phyloP scores from a whole-genome alignment of 805 yeast genomes.

The Candida oleophila region DNA sequence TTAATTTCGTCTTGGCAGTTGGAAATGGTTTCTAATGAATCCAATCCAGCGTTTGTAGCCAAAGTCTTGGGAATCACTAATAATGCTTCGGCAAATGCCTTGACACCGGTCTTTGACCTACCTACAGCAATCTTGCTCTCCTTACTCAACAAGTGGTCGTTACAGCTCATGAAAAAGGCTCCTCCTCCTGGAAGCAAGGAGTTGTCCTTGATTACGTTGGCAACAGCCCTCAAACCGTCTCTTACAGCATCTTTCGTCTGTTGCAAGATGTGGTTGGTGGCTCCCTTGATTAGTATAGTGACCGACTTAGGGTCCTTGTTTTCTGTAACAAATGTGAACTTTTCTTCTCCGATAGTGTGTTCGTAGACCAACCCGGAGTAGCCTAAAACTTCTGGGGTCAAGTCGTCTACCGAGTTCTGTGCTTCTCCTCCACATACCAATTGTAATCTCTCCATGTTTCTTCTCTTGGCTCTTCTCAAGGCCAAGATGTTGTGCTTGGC shows the following conservation, averaged over 20 bases:
- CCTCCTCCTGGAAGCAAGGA: slow-evolving; percentile 96
- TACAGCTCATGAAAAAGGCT: slow-evolving; percentile 84
- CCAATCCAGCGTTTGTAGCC: slow-evolving; percentile 89
- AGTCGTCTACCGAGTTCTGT: slow-evolving; percentile 94
- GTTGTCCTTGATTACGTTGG: slow-evolving; percentile 84
- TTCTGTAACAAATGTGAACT: slow-evolving; percentile 93
- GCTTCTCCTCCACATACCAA: slow-evolving; percentile 97
- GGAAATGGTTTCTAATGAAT: slow-evolving; percentile 84
- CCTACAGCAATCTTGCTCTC: slow-evolving; percentile 66
- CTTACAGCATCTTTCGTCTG: slow-evolving; percentile 97
- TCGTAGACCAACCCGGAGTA: slow-evolving; percentile 89
- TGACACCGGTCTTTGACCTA: slow-evolving; percentile 82
- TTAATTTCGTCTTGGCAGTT: slow-evolving; percentile 85
- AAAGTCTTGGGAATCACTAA: slow-evolving; percentile 91
- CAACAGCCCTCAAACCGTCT: slow-evolving; percentile 93
- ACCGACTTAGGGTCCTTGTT: slow-evolving; percentile 86
- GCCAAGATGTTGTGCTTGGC: slow-evolving; percentile 94
- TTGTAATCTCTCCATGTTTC: slow-evolving; percentile 98
- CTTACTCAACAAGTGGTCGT: slow-evolving; percentile 58
- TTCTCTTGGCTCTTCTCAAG: slow-evolving; percentile 94
- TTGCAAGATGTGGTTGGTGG: slow-evolving; percentile 81
- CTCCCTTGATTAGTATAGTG: slow-evolving; percentile 89
- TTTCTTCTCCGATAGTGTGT: slow-evolving; percentile 94
- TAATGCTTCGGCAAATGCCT: slow-evolving; percentile 91
- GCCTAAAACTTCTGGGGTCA: slow-evolving; percentile 77